Evolutionary conservation across 352 stramenopile genomes (phyloP), one percentile per base, ranked within the genome.

Genomic region (Pseudoperonospora humuli): DNA sequence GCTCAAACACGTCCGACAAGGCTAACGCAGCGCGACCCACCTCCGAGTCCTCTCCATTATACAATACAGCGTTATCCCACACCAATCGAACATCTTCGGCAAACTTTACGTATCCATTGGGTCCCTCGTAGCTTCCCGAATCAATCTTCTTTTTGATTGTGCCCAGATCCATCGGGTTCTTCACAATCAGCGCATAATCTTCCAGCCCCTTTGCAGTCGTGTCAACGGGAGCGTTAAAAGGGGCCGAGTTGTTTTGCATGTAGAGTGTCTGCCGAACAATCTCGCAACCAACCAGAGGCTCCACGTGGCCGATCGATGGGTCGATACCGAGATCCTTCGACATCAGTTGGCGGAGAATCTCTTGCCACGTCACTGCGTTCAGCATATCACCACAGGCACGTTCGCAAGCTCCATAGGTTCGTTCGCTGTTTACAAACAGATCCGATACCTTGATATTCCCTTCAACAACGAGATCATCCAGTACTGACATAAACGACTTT

Each of bases 141-240:
- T 88, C 73, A 15, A 93, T 67, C 21, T 68, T 80, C 24, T 68
- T 70, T 42, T 84, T 84, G 25, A 96, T 86, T 10, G 86, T 96
- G 5, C 83, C 78, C 11, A 96, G 50, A 67, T 96, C 87, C 81
- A 96, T 96, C 14, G 87, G 87, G 17, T 70, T 67, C 52, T 94
- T 96, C 15, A 96, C 64, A 29, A 92, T 55, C 24, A 91, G 61
- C 5, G 68, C 42, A 37, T 96, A 96, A 52, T 96, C 86, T 55
- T 89, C 68, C 2, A 96, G 55, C 3, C 81, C 81, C 42, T 95
- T 81, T 5, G 70, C 27, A 18, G 65, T 68, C 27, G 61, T 82
- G 40, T 95, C 81, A 9, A 96, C 86, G 3, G 86, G 86, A 20
- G 66, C 45, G 18, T 90, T 84, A 50, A 96, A 96, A 5, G 80